Percentiles rank a stretch among this genome's conserved stretches.
Conservation (phyloP, 164 flowering plant species). For the Sedum album region DNA sequence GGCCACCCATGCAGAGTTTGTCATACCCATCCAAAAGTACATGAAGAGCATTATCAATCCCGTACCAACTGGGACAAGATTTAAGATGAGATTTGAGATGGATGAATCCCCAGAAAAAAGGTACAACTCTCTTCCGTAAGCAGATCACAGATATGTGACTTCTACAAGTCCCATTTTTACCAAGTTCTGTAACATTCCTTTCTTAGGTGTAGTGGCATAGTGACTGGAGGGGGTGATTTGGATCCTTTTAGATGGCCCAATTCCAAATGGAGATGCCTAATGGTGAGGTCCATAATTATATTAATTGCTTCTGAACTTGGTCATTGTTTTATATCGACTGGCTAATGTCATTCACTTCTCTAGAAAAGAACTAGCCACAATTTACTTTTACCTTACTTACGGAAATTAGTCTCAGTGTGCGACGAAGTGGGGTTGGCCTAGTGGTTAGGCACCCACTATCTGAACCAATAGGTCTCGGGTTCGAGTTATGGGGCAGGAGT, state of each 20-base stretch:
- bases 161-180: not conserved
- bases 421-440: no score
- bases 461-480: no score
- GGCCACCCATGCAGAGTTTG: constrained; percentile 71
- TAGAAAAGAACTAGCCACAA: no score
- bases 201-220: constrained; percentile 67
- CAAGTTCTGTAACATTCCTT: constrained; percentile 9
- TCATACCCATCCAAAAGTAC: constrained; percentile 60
- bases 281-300: constrained; percentile 26
- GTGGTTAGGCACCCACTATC: no score
- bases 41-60: constrained; percentile 50
- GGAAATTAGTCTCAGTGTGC: no score
- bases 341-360: not conserved
- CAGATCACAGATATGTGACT: not conserved
- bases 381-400: no score
- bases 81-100: constrained; percentile 66
- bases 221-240: constrained; percentile 56
- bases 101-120: constrained; percentile 90
- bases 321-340: not conserved
- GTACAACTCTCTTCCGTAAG: constrained; percentile 20
- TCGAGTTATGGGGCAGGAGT: no score
- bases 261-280: constrained; percentile 92
- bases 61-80: constrained; percentile 57
- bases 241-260: constrained; percentile 83
- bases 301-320: not conserved